Evolutionary conservation across 2,329 filamentous ascomycete genomes (phyloP), one percentile per base, ranked within the genome.

Genomic region (Chrysosporium keratinophilum): DNA sequence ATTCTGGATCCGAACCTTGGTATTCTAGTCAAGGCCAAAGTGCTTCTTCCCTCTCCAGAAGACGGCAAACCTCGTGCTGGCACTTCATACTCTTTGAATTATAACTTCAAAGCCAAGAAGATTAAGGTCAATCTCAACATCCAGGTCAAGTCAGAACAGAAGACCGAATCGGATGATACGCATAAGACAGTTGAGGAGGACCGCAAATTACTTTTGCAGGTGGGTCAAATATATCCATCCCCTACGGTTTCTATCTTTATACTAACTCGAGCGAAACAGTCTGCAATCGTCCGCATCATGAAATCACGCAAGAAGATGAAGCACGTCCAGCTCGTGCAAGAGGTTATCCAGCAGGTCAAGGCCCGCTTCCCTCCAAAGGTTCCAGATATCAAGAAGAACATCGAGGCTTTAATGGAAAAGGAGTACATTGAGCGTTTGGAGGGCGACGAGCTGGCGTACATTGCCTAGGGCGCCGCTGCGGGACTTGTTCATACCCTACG

Each of bases 171-270:
- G 60, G 90, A 88, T 58, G 93, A 98, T 67, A 98, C 93, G 5
- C 95, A 97, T 77, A 98, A 98, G 81, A 97, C 89, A 2, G 96
- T 98, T 62, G 93, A 98, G 74, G 93, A 98, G 72, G 93, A 98
- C 69, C 82, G 93, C 58, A 97, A 97, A 73, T 77, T 98, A 57
- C 80, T 98, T 56, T 86, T 97, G 67, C 93, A 98, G 84, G 91
- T 95, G 79, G 71, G 84, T 77, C 60, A 19, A 5, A 31, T 46
- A 51, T 6, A 17, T 55, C 54, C 59, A 28, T 17, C 15, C 55
- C 20, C n/a, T 34, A 34, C 42, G 20, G 28, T 54, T 40, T 15
- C 28, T 59, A 54, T 41, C 41, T 58, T 54, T 56, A 44, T 57
- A 42, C 58, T 62, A 56, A 62, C 51, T 50, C 12, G 42, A 17